Evolutionary conservation across 768 basidiomycete species (phyloP).

Genomic region (Agaricus sinodeliciosus): DNA sequence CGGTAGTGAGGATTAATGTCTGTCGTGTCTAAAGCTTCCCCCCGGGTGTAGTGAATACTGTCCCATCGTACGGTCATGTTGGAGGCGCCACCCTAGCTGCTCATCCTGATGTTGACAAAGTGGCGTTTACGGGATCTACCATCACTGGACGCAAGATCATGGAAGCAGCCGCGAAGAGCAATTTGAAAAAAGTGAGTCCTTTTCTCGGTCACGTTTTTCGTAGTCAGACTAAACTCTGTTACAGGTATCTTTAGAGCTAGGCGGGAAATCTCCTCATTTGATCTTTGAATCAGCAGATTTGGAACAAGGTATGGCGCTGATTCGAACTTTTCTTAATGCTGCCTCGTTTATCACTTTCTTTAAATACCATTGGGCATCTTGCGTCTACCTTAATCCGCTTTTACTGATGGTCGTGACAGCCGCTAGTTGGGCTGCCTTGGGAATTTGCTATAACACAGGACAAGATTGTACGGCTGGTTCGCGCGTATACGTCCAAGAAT

Average conservation of each 20-base stretch:
- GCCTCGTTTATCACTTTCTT: neutral
- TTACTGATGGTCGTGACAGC: slow-evolving; percentile 33
- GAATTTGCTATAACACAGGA: slow-evolving; percentile 85
- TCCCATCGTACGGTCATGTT: slow-evolving; percentile 74
- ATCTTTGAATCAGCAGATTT: slow-evolving; percentile 89
- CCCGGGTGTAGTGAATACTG: slow-evolving; percentile 84
- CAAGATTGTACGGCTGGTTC: slow-evolving; percentile 94
- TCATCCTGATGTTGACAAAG: slow-evolving; percentile 86
- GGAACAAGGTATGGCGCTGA: slow-evolving; percentile 58
- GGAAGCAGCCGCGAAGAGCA: slow-evolving; percentile 88
- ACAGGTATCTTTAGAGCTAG: slow-evolving; percentile 86
- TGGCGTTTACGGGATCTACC: slow-evolving; percentile 94
- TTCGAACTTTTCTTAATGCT: neutral
- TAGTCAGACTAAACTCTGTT: slow-evolving; percentile 10
- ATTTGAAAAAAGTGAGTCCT: slow-evolving; percentile 75
- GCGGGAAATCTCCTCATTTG: slow-evolving; percentile 87
- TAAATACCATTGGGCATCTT: neutral
- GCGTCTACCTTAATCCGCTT: neutral
- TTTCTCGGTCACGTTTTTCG: neutral
- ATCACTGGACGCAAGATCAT: slow-evolving; percentile 84
- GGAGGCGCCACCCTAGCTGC: slow-evolving; percentile 82
- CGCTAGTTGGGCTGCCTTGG: slow-evolving; percentile 80
- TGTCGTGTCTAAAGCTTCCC: slow-evolving; percentile 54
- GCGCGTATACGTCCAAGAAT: slow-evolving; percentile 82
- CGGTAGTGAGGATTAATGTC: slow-evolving; percentile 8